A percentile compares a stretch with the other conserved stretches of the same genome.
Conservation (phyloP, 2,329 filamentous ascomycete genomes). For the Trichoderma sp. region DNA sequence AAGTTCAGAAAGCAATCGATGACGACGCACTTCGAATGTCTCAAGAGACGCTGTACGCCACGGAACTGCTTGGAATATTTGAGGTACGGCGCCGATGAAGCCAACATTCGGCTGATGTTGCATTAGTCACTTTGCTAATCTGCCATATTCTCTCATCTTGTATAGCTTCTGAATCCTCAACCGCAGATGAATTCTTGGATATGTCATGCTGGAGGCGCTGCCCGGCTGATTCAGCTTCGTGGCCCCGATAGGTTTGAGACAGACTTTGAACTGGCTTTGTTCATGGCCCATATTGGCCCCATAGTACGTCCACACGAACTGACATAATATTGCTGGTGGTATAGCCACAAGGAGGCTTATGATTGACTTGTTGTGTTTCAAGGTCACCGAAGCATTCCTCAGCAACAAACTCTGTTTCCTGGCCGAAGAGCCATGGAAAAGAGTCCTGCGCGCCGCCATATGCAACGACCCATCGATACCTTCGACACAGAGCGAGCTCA, state of each 20-base stretch:
- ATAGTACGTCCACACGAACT: background rate
- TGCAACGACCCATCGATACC: background rate
- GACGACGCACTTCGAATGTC: background rate
- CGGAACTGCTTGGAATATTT: background rate
- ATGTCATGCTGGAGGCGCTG: background rate
- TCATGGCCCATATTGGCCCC: constrained; percentile 5
- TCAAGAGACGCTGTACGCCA: background rate
- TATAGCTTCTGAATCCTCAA: background rate
- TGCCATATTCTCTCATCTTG: too few relatives aligned
- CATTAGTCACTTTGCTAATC: background rate
- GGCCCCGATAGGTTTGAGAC: background rate
- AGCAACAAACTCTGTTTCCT: background rate
- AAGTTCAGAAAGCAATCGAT: background rate
- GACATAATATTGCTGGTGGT: background rate
- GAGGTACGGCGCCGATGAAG: background rate
- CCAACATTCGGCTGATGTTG: background rate
- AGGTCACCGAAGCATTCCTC: background rate
- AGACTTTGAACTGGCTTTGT: background rate
- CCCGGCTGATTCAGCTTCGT: background rate
- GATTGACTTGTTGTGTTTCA: background rate
- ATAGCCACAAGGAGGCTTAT: background rate
- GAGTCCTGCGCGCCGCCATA: background rate
- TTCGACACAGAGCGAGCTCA: background rate
- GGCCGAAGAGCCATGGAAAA: background rate
- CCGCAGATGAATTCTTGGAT: background rate